A percentile compares a stretch with the other conserved stretches of the same genome.
These are phyloP conservation scores for Stagonosporopsis rhizophila DNA, from an alignment of 2,329 filamentous ascomycete species.

Conservation along the genomic window DNA sequence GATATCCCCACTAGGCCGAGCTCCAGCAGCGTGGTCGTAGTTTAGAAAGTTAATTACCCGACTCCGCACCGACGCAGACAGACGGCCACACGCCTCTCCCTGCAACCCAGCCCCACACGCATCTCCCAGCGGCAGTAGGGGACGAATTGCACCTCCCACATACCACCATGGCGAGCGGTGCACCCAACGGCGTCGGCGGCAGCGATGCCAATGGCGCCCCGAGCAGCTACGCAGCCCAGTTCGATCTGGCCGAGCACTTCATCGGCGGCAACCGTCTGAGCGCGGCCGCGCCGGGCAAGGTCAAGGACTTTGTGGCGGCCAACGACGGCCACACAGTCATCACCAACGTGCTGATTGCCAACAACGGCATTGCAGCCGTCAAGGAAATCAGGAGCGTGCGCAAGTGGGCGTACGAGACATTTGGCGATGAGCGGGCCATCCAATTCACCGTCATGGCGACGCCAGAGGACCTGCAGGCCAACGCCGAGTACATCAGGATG, in stretches of 20 bases:
- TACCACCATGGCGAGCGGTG: slow-evolving; percentile 42
- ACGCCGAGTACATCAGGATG: slow-evolving; percentile 99
- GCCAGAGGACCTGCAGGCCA: slow-evolving; percentile 94
- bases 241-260: slow-evolving; percentile 89
- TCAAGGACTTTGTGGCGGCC: slow-evolving; percentile 93
- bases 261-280: slow-evolving; percentile 91
- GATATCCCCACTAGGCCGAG: slow-evolving; percentile 34
- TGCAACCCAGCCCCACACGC: slow-evolving; percentile 17
- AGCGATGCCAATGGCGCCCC: slow-evolving; percentile 59
- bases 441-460: slow-evolving; percentile 99
- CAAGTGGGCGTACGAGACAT: slow-evolving; percentile 99
- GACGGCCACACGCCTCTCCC: not conserved
- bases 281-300: slow-evolving; percentile 80
- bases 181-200: slow-evolving; percentile 48
- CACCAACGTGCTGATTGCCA: slow-evolving; percentile 97
- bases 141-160: slow-evolving; percentile 21
- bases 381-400: slow-evolving; percentile 99
- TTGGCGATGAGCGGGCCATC: slow-evolving; percentile 96
- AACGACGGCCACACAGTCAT: slow-evolving; percentile 97
- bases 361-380: slow-evolving; percentile 99
- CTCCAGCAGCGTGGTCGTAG: slow-evolving; percentile 27
- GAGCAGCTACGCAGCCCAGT: slow-evolving; percentile 78
- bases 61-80: slow-evolving; percentile 23
- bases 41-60: slow-evolving; percentile 36
- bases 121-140: slow-evolving; percentile 22